These are phyloP conservation scores for Mucuna pruriens DNA, from an alignment of 306 rosid species.

Conservation along the genomic window DNA sequence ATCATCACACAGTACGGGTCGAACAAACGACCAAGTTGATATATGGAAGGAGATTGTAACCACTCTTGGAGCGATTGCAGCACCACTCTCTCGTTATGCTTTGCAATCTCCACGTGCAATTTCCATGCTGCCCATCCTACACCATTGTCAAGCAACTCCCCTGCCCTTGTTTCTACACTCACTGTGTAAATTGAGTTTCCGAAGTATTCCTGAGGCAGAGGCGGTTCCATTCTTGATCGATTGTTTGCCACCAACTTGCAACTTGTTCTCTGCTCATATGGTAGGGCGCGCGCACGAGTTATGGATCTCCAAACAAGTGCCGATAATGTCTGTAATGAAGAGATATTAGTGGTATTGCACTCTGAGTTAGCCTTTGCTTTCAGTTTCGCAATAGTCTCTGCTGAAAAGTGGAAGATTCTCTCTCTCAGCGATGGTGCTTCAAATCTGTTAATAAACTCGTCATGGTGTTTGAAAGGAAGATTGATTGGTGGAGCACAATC, in stretches of 20 bases:
- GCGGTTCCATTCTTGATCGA: constrained; percentile 55
- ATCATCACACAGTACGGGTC: constrained; percentile 46
- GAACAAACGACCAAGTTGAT: not conserved
- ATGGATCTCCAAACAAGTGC: constrained; percentile 59
- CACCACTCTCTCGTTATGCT: constrained; percentile 16
- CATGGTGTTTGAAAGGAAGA: constrained; percentile 55
- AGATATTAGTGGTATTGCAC: constrained; percentile 34
- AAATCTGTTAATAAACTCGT: constrained; percentile 51
- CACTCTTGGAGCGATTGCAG: not conserved
- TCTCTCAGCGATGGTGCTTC: constrained; percentile 54
- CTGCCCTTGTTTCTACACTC: not conserved
- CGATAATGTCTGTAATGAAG: constrained; percentile 59
- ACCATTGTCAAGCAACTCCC: not conserved
- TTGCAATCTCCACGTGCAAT: constrained; percentile 49
- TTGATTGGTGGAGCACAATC: constrained; percentile 44
- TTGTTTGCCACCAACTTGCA: constrained; percentile 46
- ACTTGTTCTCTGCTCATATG: constrained; percentile 16
- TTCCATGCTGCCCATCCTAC: constrained; percentile 59
- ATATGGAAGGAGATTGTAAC: constrained; percentile 38
- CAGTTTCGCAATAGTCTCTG: constrained; percentile 56
- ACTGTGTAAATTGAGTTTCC: not conserved
- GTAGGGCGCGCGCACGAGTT: constrained; percentile 43
- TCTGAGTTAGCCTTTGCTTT: constrained; percentile 65
- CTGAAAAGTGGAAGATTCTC: constrained; percentile 63
- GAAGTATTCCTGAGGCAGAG: constrained; percentile 41